These are phyloP conservation scores for Clarireedia sp. DNA, from an alignment of 2,329 filamentous ascomycete species.

Conservation along the genomic window DNA sequence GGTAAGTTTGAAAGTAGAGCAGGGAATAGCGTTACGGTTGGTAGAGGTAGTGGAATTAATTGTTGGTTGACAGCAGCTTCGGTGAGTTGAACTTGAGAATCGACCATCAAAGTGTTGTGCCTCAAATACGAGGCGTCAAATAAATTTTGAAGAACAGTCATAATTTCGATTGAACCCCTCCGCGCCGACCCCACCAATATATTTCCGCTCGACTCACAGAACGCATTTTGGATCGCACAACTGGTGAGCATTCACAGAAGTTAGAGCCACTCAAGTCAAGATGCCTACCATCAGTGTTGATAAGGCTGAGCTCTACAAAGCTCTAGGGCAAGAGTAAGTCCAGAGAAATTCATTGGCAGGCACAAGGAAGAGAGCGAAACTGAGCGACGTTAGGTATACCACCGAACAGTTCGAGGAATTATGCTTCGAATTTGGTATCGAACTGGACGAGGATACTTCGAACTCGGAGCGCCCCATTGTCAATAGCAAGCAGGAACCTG, in stretches of 20 bases:
- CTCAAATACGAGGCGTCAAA: neutral
- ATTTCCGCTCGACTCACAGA: conserved; percentile 5
- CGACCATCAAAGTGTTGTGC: neutral
- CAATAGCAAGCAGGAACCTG: conserved; percentile 74
- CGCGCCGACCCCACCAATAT: conserved; percentile 7
- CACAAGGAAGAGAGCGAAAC: conserved; percentile 16
- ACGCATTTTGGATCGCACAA: neutral
- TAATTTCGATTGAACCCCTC: conserved; percentile 4
- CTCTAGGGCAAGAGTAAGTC: conserved; percentile 75
- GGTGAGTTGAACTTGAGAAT: conserved; percentile 1
- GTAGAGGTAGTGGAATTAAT: neutral
- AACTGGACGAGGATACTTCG: conserved; percentile 78
- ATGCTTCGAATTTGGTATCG: conserved; percentile 94
- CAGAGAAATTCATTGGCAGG: conserved; percentile 9
- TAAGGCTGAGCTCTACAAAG: conserved; percentile 92
- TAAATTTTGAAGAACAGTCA: neutral
- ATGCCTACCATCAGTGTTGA: conserved; percentile 98
- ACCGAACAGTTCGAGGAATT: conserved; percentile 93
- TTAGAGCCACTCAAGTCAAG: conserved; percentile 28
- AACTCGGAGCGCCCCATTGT: conserved; percentile 57
- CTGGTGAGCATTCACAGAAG: conserved; percentile 1
- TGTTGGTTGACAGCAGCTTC: conserved; percentile 5
- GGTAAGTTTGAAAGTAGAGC: conserved; percentile 1
- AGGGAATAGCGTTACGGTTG: neutral
- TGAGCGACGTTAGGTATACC: conserved; percentile 56